These are phyloP conservation scores for Panicum hallii DNA, from an alignment of 202 grass and related monocot species.

Conservation along the genomic window DNA sequence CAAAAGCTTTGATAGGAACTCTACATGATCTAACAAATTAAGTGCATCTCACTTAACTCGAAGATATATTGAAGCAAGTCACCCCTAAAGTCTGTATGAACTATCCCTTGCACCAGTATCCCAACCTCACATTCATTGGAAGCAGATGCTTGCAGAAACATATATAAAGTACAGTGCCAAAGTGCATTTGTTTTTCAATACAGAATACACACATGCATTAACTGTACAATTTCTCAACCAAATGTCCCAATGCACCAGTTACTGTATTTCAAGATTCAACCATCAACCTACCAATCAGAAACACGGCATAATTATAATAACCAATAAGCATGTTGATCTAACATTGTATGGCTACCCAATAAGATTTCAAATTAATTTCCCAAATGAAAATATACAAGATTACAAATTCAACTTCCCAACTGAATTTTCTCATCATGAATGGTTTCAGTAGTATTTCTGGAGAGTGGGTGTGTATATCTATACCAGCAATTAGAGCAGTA, in stretches of 20 bases:
- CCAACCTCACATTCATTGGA: background rate
- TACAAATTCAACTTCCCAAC: background rate
- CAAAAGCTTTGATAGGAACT: background rate
- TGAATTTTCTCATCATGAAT: background rate
- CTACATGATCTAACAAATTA: background rate
- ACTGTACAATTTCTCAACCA: background rate
- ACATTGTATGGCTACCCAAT: too few relatives aligned
- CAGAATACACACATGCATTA: background rate
- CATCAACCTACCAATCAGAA: background rate
- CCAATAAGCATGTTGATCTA: background rate
- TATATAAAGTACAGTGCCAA: background rate
- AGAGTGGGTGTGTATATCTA: background rate
- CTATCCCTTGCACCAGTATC: background rate
- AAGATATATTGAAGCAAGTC: background rate
- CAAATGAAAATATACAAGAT: background rate
- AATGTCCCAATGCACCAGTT: background rate
- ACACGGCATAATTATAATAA: constrained; percentile 1
- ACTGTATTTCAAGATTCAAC: background rate
- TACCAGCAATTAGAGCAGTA: background rate
- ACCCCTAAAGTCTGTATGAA: background rate
- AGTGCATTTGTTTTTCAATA: background rate
- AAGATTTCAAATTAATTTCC: background rate
- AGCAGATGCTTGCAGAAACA: background rate
- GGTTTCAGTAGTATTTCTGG: background rate
- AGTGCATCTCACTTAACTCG: background rate